These are phyloP conservation scores for Hymenoscyphus repandus DNA, from an alignment of 2,329 filamentous ascomycete genomes.

Conservation along the genomic window DNA sequence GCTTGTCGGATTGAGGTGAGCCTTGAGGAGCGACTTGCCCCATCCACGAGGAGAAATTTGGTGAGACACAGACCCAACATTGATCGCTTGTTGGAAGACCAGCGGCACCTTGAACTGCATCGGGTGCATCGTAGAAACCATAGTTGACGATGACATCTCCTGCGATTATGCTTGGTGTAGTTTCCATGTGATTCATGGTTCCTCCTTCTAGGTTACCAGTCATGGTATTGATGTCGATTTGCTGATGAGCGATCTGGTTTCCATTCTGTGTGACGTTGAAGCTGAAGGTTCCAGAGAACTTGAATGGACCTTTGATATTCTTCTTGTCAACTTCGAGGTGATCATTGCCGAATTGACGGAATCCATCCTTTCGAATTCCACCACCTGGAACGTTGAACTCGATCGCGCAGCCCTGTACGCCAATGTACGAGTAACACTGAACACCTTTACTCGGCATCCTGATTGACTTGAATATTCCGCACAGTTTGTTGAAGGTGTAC, in stretches of 20 bases:
- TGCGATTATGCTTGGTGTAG: slow-evolving; percentile 23
- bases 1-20: slow-evolving; percentile 35
- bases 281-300: slow-evolving; percentile 40
- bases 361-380: slow-evolving; percentile 30
- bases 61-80: slow-evolving; percentile 41
- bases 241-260: slow-evolving; percentile 38
- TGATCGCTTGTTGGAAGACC: slow-evolving; percentile 40
- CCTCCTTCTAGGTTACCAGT: slow-evolving; percentile 39
- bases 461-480: background rate
- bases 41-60: slow-evolving; percentile 41
- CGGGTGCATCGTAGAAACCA: slow-evolving; percentile 47
- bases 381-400: slow-evolving; percentile 40
- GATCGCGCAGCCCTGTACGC: slow-evolving; percentile 36
- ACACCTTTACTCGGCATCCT: slow-evolving; percentile 40
- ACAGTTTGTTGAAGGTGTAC: background rate
- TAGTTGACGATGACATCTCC: slow-evolving; percentile 39
- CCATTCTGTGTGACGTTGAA: slow-evolving; percentile 38
- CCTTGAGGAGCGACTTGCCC: slow-evolving; percentile 36
- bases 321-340: slow-evolving; percentile 42
- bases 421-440: slow-evolving; percentile 36
- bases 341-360: slow-evolving; percentile 34
- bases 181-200: slow-evolving; percentile 25
- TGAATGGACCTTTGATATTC: slow-evolving; percentile 37
- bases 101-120: slow-evolving; percentile 39
- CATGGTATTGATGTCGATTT: slow-evolving; percentile 41